Base-by-base conservation (phyloP, 192 early-diverging fungal genomes). In the Kappamyces sp. region DNA sequence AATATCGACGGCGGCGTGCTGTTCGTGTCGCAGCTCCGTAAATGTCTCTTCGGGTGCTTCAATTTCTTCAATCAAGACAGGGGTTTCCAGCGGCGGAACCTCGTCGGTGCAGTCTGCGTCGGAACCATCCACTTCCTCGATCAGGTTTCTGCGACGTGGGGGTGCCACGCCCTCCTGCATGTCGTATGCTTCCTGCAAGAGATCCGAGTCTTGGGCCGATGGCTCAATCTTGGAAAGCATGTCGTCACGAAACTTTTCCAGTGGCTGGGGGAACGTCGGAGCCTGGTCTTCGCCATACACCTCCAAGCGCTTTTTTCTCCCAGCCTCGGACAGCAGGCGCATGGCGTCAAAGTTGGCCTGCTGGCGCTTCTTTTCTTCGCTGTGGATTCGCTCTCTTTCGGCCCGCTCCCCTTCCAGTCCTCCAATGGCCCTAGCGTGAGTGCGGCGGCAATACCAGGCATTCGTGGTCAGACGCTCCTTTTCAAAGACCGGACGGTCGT, bases 401-500 rank as follows among this genome's bases (percentile, higher is more conserved):
- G 51, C 75, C 5, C 79, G 51, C 41, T 80, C 77, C 7, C 73
- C 77, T n/a, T 72, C 67, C 15, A 74, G 7, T 1, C 77, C 77
- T 5, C 77, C 77, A 13, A 42, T 31, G 10, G 62, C 55, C 75
- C 71, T 74, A 9, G 12, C 31, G 15, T 40, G 23, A 40, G 51
- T 7, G 13, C 23, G 23, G 23, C 23, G 48, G 15, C 31, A 41
- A 9, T 67, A 83, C 79, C 79, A 84, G 8, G 82, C 82, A 41
- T 84, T 75, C 10, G 65, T 66, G 0, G 66, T 60, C 9, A 75
- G 65, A 31, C 82, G 37, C 57, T 84, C 82, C 31, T 79, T 83
- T 40, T 84, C 80, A 58, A 80, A 83, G 10, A 84, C 77, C 6
- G 82, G 82, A 8, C 80, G 66, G 48, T 84, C 82, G 60, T 84